Conservation (phyloP, 163 green algal species). For the Scenedesmus sp. region DNA sequence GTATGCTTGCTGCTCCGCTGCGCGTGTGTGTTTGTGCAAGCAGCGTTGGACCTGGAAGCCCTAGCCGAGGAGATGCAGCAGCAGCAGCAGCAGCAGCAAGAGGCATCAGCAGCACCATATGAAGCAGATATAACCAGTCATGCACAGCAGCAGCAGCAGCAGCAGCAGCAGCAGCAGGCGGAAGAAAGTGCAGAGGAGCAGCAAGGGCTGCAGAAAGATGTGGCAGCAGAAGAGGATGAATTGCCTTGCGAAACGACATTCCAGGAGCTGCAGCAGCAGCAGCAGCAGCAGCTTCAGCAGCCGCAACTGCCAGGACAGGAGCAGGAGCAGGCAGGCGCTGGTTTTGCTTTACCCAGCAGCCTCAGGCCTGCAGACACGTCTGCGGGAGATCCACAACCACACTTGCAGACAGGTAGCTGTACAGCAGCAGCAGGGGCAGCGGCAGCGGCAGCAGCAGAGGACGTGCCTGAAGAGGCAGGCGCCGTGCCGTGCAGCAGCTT, state of each 20-base stretch:
- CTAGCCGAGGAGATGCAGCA: conserved; percentile 43
- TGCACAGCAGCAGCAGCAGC: conserved; percentile 23
- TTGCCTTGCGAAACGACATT: conserved; percentile 42
- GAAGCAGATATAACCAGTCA: background rate
- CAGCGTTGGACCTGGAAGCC: conserved; percentile 8
- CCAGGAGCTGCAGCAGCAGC: conserved; percentile 12
- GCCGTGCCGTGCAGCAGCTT: background rate
- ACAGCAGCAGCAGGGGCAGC: background rate
- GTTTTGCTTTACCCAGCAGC: background rate
- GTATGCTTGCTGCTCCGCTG: background rate
- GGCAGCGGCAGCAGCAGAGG: background rate
- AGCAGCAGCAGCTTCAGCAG: conserved; percentile 3
- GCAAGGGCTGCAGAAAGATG: background rate
- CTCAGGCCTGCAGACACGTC: background rate
- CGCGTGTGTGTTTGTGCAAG: background rate
- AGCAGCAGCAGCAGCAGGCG: conserved; percentile 8
- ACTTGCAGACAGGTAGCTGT: no score
- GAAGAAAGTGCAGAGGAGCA: background rate
- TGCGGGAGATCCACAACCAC: background rate
- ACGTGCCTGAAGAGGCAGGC: background rate
- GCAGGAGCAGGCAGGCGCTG: background rate
- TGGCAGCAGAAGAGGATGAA: conserved; percentile 27
- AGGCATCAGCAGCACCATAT: background rate
- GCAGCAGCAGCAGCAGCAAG: background rate
- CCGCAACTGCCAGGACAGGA: background rate